Conservation (phyloP, 2,329 filamentous ascomycete species). For the Fusarium tjaetaba region DNA sequence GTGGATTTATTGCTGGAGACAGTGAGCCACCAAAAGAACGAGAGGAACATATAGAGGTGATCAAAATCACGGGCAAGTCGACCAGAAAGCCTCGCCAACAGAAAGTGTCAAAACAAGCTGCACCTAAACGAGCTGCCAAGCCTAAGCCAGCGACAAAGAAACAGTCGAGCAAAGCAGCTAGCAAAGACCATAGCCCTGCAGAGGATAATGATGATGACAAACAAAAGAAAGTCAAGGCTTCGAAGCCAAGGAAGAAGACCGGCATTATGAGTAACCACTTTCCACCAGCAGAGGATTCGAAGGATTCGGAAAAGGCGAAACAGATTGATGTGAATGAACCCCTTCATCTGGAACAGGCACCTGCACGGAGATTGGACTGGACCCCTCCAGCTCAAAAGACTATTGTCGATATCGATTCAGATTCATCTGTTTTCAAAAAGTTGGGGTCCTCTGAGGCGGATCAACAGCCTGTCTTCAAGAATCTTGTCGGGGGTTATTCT, state of each 20-base stretch:
- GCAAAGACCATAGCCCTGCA: background rate
- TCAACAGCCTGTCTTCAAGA: conserved; percentile 53
- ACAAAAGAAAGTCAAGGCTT: conserved; percentile 48
- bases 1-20: background rate
- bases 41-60: conserved; percentile 35
- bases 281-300: conserved; percentile 25
- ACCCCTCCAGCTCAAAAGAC: conserved; percentile 67
- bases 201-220: conserved; percentile 35
- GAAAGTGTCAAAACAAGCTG: conserved; percentile 25
- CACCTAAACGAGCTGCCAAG: conserved; percentile 11
- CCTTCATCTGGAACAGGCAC: conserved; percentile 58
- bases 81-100: conserved; percentile 32
- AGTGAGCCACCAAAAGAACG: background rate
- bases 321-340: conserved; percentile 46
- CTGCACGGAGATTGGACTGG: conserved; percentile 70
- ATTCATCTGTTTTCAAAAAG: conserved; percentile 43
- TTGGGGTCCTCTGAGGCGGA: conserved; percentile 8
- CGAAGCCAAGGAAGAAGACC: conserved; percentile 20
- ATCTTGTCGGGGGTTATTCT: conserved; percentile 56
- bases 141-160: background rate
- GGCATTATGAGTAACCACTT: conserved; percentile 52
- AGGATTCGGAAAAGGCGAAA: conserved; percentile 16
- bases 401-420: conserved; percentile 43
- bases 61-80: conserved; percentile 34
- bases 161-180: background rate